These are phyloP conservation scores for Alternaria infectoria DNA, from an alignment of 2,329 filamentous ascomycete species.

Conservation along the genomic window DNA sequence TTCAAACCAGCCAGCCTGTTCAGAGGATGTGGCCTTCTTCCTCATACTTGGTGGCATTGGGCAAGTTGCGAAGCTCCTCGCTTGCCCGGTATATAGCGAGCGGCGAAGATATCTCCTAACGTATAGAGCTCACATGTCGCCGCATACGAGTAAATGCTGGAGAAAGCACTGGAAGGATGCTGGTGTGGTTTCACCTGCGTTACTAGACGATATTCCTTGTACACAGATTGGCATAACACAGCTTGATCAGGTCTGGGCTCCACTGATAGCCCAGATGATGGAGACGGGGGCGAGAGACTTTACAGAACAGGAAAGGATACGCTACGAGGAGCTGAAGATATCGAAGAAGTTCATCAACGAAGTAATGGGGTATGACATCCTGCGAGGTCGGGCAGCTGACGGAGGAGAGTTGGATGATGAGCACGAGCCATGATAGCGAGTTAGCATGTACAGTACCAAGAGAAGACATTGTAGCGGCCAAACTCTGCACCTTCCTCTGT, in stretches of 20 bases:
- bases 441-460: neutral
- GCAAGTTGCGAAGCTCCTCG: conserved; percentile 43
- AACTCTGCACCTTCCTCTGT: conserved; percentile 2
- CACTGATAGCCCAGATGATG: conserved; percentile 42
- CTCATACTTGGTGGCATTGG: conserved; percentile 44
- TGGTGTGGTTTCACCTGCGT: conserved; percentile 41
- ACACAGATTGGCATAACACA: conserved; percentile 45
- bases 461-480: conserved; percentile 3
- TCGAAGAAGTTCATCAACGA: conserved; percentile 45
- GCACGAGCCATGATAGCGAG: conserved; percentile 13
- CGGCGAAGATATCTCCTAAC: conserved; percentile 39
- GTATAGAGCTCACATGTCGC: conserved; percentile 45
- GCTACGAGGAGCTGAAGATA: conserved; percentile 34
- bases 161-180: conserved; percentile 43
- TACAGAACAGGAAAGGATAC: conserved; percentile 36
- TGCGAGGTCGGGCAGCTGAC: conserved; percentile 36
- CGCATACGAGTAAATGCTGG: conserved; percentile 44
- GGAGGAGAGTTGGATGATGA: conserved; percentile 35
- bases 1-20: conserved; percentile 39
- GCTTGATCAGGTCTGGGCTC: conserved; percentile 46
- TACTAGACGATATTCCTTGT: conserved; percentile 46
- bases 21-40: conserved; percentile 47
- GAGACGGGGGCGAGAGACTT: conserved; percentile 35
- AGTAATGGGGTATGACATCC: conserved; percentile 46
- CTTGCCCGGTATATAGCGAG: conserved; percentile 40